Percentiles rank a stretch among this genome's conserved stretches.
Evolutionary conservation across 257 asterid species (phyloP).

Genomic region (Oldenlandia corymbosa): DNA sequence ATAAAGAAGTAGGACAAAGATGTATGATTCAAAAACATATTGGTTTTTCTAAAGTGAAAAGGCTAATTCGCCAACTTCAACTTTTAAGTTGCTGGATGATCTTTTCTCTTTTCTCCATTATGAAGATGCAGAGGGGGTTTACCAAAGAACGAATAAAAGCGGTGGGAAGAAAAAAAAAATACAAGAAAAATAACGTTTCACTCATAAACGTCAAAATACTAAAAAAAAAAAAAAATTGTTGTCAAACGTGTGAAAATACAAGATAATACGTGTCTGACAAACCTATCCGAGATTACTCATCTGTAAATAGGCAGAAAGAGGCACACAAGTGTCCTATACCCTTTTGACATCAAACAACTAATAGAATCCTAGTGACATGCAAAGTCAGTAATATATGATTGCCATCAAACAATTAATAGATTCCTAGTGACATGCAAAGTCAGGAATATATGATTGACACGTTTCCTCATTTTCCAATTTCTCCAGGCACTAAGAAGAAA

Average conservation of each 20-base stretch:
- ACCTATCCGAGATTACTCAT: background rate
- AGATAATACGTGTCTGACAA: too few species aligned
- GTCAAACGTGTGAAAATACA: background rate
- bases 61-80: background rate
- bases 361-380: background rate
- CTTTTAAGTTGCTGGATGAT: background rate
- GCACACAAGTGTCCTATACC: background rate
- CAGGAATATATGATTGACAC: background rate
- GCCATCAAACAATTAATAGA: background rate
- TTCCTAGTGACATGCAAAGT: background rate
- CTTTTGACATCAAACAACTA: background rate
- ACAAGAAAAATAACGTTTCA: background rate
- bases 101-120: too few species aligned
- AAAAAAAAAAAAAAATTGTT: background rate
- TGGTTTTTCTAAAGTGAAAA: background rate
- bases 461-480: too few species aligned
- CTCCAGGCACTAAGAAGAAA: too few species aligned
- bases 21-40: background rate
- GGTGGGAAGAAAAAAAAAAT: too few species aligned
- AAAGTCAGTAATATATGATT: background rate
- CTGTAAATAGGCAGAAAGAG: background rate
- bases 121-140: background rate
- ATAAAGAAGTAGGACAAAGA: background rate
- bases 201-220: background rate
- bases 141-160: background rate